Evolutionary conservation across 352 stramenopile species (phyloP).

Genomic region (Globisporangium sylvaticum): DNA sequence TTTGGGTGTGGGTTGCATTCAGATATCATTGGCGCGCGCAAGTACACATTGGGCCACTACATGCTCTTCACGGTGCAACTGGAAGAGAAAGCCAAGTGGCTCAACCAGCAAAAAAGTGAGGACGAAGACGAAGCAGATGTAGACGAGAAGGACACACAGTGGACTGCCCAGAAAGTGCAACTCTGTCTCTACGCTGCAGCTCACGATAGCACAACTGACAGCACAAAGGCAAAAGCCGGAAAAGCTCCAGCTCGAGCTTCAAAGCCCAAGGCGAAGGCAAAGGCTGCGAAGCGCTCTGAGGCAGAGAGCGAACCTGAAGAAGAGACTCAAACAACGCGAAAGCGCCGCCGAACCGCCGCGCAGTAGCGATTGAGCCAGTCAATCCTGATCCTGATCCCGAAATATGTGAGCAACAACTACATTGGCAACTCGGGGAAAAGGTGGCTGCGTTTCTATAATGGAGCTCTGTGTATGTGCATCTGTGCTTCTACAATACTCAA

Average conservation of each 20-base stretch:
- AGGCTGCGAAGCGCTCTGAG: background rate
- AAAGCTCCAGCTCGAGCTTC: background rate
- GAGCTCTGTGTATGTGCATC: background rate
- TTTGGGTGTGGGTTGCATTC: background rate
- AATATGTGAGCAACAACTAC: background rate
- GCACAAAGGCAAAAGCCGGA: constrained; percentile 7
- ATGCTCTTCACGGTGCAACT: constrained; percentile 55
- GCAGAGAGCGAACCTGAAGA: background rate
- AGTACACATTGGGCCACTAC: constrained; percentile 79
- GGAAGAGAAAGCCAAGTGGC: constrained; percentile 47
- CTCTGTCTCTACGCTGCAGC: constrained; percentile 61
- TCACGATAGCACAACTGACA: background rate
- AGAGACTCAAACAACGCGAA: constrained; percentile 14
- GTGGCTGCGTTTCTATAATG: background rate
- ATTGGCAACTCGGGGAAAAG: background rate
- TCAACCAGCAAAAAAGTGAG: constrained; percentile 34
- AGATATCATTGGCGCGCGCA: constrained; percentile 64
- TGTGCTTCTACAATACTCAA: background rate
- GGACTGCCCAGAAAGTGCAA: constrained; percentile 68
- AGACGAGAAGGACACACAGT: constrained; percentile 13
- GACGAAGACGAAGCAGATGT: constrained; percentile 22
- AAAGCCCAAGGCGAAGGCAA: constrained; percentile 17
- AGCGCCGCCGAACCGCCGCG: constrained; percentile 7
- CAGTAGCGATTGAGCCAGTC: background rate
- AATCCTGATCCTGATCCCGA: too few species aligned